A percentile compares a stretch with the other conserved stretches of the same genome.
phyloP scores from a whole-genome alignment of 1,139 yeast genomes.

The Protomyces gravidus region DNA sequence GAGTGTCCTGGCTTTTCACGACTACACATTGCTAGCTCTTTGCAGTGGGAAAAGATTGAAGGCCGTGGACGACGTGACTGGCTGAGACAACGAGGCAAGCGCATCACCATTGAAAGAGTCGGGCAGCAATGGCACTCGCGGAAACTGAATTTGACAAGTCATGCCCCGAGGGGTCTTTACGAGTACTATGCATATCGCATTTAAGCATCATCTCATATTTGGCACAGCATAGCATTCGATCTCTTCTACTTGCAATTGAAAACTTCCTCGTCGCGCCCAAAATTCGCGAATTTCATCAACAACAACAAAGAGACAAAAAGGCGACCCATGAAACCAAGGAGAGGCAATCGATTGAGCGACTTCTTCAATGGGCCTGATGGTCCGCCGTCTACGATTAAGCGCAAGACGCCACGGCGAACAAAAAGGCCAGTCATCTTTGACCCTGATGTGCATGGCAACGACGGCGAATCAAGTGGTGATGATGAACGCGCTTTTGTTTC shows the following conservation, averaged over 20 bases:
- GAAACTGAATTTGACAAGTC: slow-evolving; percentile 7
- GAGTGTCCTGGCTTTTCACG: slow-evolving; percentile 20
- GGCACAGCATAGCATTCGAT: no score
- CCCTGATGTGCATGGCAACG: slow-evolving; percentile 11
- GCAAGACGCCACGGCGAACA: background rate
- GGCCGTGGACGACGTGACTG: slow-evolving; percentile 24
- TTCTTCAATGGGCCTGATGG: background rate
- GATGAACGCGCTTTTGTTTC: slow-evolving; percentile 13
- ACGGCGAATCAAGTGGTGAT: slow-evolving; percentile 2
- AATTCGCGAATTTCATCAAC: background rate
- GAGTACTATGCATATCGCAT: slow-evolving; percentile 23
- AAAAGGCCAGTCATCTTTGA: slow-evolving; percentile 1
- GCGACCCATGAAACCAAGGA: background rate
- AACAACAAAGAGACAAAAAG: background rate
- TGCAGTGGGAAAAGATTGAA: slow-evolving; percentile 1
- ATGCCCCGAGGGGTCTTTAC: slow-evolving; percentile 18
- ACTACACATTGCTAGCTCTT: slow-evolving; percentile 1
- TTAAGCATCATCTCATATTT: no score
- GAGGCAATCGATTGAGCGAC: background rate
- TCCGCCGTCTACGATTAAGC: background rate
- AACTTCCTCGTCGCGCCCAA: no score
- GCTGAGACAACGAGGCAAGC: background rate
- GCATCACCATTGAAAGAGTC: background rate
- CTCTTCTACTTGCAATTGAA: no score
- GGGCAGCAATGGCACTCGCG: slow-evolving; percentile 19